Evolutionary conservation across 2,329 filamentous ascomycete genomes (phyloP).

Genomic region (Alternaria rosae): DNA sequence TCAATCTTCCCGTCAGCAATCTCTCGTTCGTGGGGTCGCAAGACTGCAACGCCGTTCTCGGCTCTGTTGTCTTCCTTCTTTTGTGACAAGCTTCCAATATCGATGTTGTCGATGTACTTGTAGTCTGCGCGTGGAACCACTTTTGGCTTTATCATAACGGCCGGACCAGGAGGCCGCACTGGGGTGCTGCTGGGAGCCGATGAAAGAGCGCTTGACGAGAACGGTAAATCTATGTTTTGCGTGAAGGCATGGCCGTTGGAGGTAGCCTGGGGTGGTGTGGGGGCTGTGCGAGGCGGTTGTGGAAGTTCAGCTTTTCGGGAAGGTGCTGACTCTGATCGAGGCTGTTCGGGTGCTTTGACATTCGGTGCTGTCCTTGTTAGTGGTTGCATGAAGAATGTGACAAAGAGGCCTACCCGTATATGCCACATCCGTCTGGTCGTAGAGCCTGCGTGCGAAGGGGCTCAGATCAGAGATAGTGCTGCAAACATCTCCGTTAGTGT

Average conservation of each 20-base stretch:
- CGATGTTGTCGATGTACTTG: constrained; percentile 47
- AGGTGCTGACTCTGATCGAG: constrained; percentile 16
- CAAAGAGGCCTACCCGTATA: constrained; percentile 41
- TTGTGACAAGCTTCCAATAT: constrained; percentile 43
- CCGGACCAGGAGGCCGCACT: constrained; percentile 44
- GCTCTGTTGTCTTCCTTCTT: constrained; percentile 64
- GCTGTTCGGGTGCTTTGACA: constrained; percentile 14
- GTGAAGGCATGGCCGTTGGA: constrained; percentile 19
- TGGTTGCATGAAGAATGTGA: not conserved
- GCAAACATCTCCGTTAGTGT: constrained; percentile 29
- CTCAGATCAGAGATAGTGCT: constrained; percentile 49
- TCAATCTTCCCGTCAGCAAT: constrained; percentile 77
- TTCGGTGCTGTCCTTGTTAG: constrained; percentile 31
- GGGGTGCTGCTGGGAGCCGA: constrained; percentile 25
- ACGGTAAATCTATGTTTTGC: constrained; percentile 24
- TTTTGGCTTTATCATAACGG: constrained; percentile 59
- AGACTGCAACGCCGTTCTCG: constrained; percentile 64
- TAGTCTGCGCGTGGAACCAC: constrained; percentile 52
- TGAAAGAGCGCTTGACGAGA: constrained; percentile 22
- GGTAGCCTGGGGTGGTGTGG: constrained; percentile 19
- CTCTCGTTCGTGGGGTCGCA: constrained; percentile 79
- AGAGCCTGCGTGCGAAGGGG: constrained; percentile 63
- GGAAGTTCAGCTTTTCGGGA: constrained; percentile 17
- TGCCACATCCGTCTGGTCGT: constrained; percentile 52
- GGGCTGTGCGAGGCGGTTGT: constrained; percentile 15